phyloP scores from a whole-genome alignment of 129 eudicot genomes.

The Centrapalus pauciflorus region DNA sequence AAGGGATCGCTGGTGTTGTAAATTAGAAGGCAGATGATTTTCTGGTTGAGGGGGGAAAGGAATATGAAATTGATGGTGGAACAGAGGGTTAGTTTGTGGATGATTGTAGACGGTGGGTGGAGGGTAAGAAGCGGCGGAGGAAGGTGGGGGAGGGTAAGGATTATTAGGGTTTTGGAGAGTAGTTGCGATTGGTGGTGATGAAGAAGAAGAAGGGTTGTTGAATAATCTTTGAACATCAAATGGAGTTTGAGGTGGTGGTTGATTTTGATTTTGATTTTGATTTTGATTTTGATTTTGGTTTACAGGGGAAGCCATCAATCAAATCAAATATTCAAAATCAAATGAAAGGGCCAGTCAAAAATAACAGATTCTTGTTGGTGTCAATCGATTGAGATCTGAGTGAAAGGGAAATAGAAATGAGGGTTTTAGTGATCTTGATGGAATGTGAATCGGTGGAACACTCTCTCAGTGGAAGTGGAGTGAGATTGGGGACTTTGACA shows the following conservation, averaged over 20 bases:
- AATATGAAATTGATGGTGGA: constrained; percentile 27
- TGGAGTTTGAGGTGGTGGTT: constrained; percentile 39
- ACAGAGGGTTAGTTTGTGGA: constrained; percentile 34
- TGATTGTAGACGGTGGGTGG: constrained; percentile 55
- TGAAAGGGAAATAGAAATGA: not conserved
- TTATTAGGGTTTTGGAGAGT: constrained; percentile 47
- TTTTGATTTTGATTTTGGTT: too few relatives aligned
- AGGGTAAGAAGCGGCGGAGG: constrained; percentile 40
- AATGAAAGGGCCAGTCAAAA: not conserved
- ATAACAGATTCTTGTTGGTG: not conserved
- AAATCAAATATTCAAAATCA: too few relatives aligned
- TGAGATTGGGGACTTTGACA: constrained; percentile 11
- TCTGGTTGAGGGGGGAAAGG: constrained; percentile 19
- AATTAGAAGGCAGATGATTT: constrained; percentile 22
- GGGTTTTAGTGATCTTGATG: not conserved
- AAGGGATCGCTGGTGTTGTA: constrained; percentile 67
- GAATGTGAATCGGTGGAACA: not conserved
- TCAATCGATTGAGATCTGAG: constrained; percentile 4
- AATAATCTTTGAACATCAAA: constrained; percentile 63
- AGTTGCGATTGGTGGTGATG: constrained; percentile 22
- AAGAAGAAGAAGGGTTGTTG: constrained; percentile 29
- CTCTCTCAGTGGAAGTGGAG: too few relatives aligned
- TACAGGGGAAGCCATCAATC: constrained; percentile 50
- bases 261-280: constrained; percentile 28
- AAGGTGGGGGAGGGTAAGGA: constrained; percentile 16